Evolutionary conservation across 805 yeast species (phyloP), one percentile per base, ranked within the genome.

Genomic region (Candida taoyuanica): DNA sequence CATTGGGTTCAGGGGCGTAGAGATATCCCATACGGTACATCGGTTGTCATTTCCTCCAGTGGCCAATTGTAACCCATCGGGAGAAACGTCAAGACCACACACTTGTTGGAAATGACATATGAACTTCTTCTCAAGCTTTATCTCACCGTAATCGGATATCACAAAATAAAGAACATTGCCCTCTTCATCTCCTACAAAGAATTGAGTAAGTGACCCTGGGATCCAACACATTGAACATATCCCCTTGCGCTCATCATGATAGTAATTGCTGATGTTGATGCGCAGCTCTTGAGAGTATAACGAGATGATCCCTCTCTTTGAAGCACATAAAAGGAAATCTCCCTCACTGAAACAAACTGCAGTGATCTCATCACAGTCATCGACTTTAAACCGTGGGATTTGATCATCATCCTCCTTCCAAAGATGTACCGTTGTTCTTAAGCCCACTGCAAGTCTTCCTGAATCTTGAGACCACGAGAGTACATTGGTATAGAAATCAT

Each of bases 11-110:
- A 44, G 30, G 5, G 62, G 41, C 37, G 67, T 55, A 3, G 63
- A 36, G 16, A 84, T 70, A 47, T 83, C 77, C 95, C 95, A 88
- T 2, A 89, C 64, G 1, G 85, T 70, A 42, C 91, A 85, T 14
- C 76, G 65, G 52, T 88, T 86, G 54, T 88, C 95, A 56, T 88
- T 88, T 3, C 87, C 85, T 1, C 96, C 96, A 7, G 85, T 72
- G 0, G 95, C 88, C 25, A 85, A 52, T 38, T 81, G 80, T 2
- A 67, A 63, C 17, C 64, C 62, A 36, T 73, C 74, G 5, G 63
- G 59, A 44, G 74, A 78, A 13, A 86, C 56, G 5, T 85, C 78
- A 14, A 86, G 70, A 1, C 84, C 85, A 58, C 84, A 78, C 24
- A 78, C 70, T 53, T 77, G 84, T 48, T 76, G 81, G 20, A 67